A percentile compares a stretch with the other conserved stretches of the same genome.
Conservation (phyloP, 1,139 yeast genomes). For the Suhomyces bolitotheri region DNA sequence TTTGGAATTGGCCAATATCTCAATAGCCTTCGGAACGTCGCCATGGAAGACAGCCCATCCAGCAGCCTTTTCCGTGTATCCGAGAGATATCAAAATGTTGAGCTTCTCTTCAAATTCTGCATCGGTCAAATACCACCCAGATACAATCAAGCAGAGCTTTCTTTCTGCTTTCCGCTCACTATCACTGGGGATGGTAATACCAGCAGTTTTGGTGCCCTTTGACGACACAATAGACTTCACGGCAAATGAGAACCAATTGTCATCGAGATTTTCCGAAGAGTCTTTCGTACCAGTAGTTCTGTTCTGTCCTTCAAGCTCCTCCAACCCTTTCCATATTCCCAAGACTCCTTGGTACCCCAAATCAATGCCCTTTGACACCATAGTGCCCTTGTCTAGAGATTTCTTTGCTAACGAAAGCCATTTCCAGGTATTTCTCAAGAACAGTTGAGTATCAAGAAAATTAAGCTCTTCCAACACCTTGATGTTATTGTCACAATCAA, state of each 20-base stretch:
- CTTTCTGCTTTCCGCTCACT: constrained; percentile 64
- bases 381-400: constrained; percentile 65
- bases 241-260: constrained; percentile 48
- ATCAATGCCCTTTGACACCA: constrained; percentile 70
- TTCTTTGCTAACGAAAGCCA: constrained; percentile 78
- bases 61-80: constrained; percentile 85
- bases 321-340: constrained; percentile 86
- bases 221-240: constrained; percentile 43
- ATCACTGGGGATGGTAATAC: constrained; percentile 46
- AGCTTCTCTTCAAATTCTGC: constrained; percentile 75
- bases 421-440: constrained; percentile 80
- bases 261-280: constrained; percentile 33
- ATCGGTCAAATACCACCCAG: constrained; percentile 89
- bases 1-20: constrained; percentile 59
- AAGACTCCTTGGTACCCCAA: constrained; percentile 85
- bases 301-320: constrained; percentile 58
- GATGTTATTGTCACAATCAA: constrained; percentile 66
- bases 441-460: constrained; percentile 56
- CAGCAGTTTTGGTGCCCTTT: constrained; percentile 47
- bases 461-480: constrained; percentile 56
- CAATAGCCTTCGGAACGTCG: constrained; percentile 77
- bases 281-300: constrained; percentile 30
- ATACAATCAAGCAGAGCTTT: constrained; percentile 75
- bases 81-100: constrained; percentile 53
- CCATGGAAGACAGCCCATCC: constrained; percentile 98